Percentiles rank a stretch among this genome's conserved stretches.
phyloP scores from a whole-genome alignment of 257 asterid genomes.

The Solanum clarkiae region DNA sequence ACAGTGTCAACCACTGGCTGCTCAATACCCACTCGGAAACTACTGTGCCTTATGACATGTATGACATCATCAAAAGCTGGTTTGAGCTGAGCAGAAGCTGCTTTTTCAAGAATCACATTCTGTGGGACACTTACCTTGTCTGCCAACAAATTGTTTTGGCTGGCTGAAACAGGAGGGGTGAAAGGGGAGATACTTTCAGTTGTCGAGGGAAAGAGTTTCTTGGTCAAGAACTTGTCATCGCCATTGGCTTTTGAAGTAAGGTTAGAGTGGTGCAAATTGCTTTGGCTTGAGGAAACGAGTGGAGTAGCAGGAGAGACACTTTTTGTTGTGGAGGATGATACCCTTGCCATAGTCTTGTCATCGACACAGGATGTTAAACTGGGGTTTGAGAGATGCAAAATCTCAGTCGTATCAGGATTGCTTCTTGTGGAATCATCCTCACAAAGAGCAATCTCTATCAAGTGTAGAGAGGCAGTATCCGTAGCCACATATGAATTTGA shows the following conservation, averaged over 20 bases:
- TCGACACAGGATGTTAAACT: slow-evolving; percentile 20
- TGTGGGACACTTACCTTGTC: slow-evolving; percentile 29
- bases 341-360: slow-evolving; percentile 39
- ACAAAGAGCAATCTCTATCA: slow-evolving; percentile 7
- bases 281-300: slow-evolving; percentile 30
- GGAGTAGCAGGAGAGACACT: slow-evolving; percentile 15
- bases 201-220: slow-evolving; percentile 17
- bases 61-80: slow-evolving; percentile 52
- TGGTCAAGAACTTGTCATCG: slow-evolving; percentile 44
- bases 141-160: slow-evolving; percentile 24
- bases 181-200: slow-evolving; percentile 22
- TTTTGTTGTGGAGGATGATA: slow-evolving; percentile 12
- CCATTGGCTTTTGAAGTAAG: slow-evolving; percentile 18
- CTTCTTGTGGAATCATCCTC: slow-evolving; percentile 14
- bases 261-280: slow-evolving; percentile 8
- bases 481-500: slow-evolving; percentile 1
- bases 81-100: slow-evolving; percentile 20
- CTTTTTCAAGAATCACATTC: slow-evolving; percentile 27
- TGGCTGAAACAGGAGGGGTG: slow-evolving; percentile 19
- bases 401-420: slow-evolving; percentile 8
- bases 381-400: neutral
- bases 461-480: slow-evolving; percentile 13
- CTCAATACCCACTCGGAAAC: slow-evolving; percentile 46
- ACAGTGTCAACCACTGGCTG: slow-evolving; percentile 27
- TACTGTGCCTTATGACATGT: slow-evolving; percentile 56